Percentiles rank a stretch among this genome's conserved stretches.
These are phyloP conservation scores for Grigorovia transvaalensis DNA, from an alignment of 805 yeast genomes.

Conservation along the genomic window DNA sequence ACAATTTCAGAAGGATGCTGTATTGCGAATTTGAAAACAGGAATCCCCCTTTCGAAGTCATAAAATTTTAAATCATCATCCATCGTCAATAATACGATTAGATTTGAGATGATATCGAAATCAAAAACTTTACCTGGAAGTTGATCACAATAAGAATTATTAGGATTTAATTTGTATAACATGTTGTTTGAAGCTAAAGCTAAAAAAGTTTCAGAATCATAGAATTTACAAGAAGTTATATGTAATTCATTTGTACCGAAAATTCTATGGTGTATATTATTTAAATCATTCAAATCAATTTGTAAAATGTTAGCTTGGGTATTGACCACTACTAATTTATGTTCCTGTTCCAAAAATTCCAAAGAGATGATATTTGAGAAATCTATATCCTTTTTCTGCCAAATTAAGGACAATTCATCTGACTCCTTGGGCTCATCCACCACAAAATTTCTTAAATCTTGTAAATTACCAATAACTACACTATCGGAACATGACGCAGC, in stretches of 20 bases:
- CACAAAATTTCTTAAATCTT: slow-evolving; percentile 25
- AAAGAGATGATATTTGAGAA: background rate
- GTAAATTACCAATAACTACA: slow-evolving; percentile 30
- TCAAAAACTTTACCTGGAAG: background rate
- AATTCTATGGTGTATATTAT: too few relatives aligned
- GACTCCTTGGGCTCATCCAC: slow-evolving; percentile 11
- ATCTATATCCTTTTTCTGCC: slow-evolving; percentile 11
- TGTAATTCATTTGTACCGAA: background rate
- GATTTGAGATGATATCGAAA: slow-evolving; percentile 1
- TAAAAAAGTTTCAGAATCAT: too few relatives aligned
- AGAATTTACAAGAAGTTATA: background rate
- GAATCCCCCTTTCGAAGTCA: slow-evolving; percentile 1
- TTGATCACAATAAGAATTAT: background rate
- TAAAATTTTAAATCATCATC: background rate
- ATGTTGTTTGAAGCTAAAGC: background rate
- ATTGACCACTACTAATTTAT: slow-evolving; percentile 25
- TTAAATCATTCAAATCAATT: background rate
- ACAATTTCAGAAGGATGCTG: slow-evolving; percentile 21
- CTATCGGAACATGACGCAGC: slow-evolving; percentile 31
- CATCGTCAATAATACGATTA: slow-evolving; percentile 2
- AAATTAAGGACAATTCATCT: slow-evolving; percentile 3
- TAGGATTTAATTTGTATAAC: too few relatives aligned
- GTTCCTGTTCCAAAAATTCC: slow-evolving; percentile 1
- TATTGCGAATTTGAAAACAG: slow-evolving; percentile 11
- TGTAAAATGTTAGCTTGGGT: background rate